Evolutionary conservation across 805 yeast species (phyloP).

Genomic region (Candida cerambycidarum): DNA sequence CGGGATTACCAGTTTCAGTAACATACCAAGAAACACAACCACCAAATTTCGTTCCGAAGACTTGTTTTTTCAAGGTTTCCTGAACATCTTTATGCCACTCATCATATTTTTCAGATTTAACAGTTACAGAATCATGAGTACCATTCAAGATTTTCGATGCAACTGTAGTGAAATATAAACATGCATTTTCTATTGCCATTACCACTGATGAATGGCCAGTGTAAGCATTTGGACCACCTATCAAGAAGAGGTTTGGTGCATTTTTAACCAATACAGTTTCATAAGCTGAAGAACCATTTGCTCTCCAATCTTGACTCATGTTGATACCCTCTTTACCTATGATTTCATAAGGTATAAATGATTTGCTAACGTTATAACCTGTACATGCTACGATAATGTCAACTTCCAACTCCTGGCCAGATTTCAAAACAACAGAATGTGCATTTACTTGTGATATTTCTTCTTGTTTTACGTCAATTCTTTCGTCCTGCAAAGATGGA

Average conservation of each 20-base stretch:
- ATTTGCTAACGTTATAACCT: slow-evolving; percentile 31
- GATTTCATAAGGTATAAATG: slow-evolving; percentile 19
- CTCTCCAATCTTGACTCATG: slow-evolving; percentile 26
- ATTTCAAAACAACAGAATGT: slow-evolving; percentile 26
- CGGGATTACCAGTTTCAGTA: slow-evolving; percentile 25
- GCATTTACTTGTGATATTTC: slow-evolving; percentile 22
- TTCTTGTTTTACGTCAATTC: slow-evolving; percentile 22
- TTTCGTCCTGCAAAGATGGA: slow-evolving; percentile 31
- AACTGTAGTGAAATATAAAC: slow-evolving; percentile 23
- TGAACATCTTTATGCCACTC: slow-evolving; percentile 33
- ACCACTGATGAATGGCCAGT: slow-evolving; percentile 45
- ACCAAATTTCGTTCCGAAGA: slow-evolving; percentile 39
- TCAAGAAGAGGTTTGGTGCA: slow-evolving; percentile 34
- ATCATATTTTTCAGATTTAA: slow-evolving; percentile 32
- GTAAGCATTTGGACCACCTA: slow-evolving; percentile 43
- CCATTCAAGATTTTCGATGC: slow-evolving; percentile 29
- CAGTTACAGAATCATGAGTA: slow-evolving; percentile 25
- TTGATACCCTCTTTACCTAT: slow-evolving; percentile 26
- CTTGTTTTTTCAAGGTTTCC: slow-evolving; percentile 24
- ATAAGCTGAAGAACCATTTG: slow-evolving; percentile 35
- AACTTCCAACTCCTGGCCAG: slow-evolving; percentile 29
- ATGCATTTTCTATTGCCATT: slow-evolving; percentile 36
- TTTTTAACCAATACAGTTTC: slow-evolving; percentile 32
- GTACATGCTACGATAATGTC: slow-evolving; percentile 45
- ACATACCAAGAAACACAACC: slow-evolving; percentile 45